Base-by-base conservation (phyloP, 2,329 filamentous ascomycete genomes). In the Aspergillus sp. region DNA sequence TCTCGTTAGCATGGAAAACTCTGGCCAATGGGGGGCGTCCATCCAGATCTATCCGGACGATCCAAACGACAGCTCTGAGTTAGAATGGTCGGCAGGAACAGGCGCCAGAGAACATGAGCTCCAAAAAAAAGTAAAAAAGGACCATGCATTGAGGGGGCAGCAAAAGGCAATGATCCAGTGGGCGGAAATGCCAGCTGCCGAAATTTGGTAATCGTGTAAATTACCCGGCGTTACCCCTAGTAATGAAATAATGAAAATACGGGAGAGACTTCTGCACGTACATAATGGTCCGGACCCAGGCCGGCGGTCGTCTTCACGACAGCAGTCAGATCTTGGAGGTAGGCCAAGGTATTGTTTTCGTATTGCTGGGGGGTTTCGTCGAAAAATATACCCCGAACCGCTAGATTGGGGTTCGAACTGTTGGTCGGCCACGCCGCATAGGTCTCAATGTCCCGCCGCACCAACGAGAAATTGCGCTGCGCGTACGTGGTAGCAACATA, bases 401-500 rank as follows among this genome's bases (percentile, higher is more conserved):
- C 70, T 54, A 83, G 68, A 42, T 72, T 72, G 11, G 72, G 65
- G 62, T 75, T 73, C 17, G 71, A 70, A 53, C 70, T 71, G 56
- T 70, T 72, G 15, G 63, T 65, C 10, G 75, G 69, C 81, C 81
- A 83, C 39, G 73, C 75, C 15, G 75, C 77, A 60, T 82, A 83
- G 4, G 71, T 73, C 54, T 75, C 73, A 49, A 84, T 76, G 61
- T 84, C 81, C 60, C 71, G 64, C 58, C 68, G 70, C 51, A 80
- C 69, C 73, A 77, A 60, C 67, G 75, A 69, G 71, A 82, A 67
- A 53, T 76, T 68, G 53, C 76, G 75, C 50, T 66, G 71, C 21
- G 72, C 74, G 68, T 83, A 86, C 39, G 79, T 82, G 58, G 79
- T 81, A 49, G 81, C 72, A 68, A 84, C 81, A 68, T 82, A 83